These are phyloP conservation scores for Penicillium sp. DNA, from an alignment of 2,329 filamentous ascomycete genomes.

Conservation along the genomic window DNA sequence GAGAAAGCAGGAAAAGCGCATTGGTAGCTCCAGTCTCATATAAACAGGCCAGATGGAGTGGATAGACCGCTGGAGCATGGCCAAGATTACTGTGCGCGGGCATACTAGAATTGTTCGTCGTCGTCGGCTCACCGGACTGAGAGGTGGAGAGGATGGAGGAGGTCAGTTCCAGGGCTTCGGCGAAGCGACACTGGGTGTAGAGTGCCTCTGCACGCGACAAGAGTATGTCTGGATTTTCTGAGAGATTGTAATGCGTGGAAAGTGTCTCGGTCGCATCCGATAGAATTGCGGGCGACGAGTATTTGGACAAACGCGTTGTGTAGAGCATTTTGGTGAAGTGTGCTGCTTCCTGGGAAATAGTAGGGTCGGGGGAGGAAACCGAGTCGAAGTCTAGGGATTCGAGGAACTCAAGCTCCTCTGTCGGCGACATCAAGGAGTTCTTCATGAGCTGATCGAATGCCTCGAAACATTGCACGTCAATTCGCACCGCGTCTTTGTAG, in stretches of 20 bases:
- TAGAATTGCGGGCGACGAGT: conserved; percentile 80
- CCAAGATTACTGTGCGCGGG: conserved; percentile 41
- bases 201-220: conserved; percentile 86
- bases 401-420: conserved; percentile 86
- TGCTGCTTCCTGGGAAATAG: conserved; percentile 76
- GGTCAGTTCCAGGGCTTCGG: conserved; percentile 80
- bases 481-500: conserved; percentile 94
- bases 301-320: conserved; percentile 92
- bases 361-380: conserved; percentile 65
- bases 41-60: conserved; percentile 85
- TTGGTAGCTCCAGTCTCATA: conserved; percentile 86
- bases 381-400: conserved; percentile 88
- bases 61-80: conserved; percentile 63
- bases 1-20: conserved; percentile 83
- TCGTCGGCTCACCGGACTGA: conserved; percentile 71
- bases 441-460: conserved; percentile 97
- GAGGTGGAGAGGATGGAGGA: conserved; percentile 77
- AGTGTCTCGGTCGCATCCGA: conserved; percentile 84
- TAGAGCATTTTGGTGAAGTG: conserved; percentile 96
- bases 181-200: conserved; percentile 92
- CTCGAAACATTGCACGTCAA: conserved; percentile 97
- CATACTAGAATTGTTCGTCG: conserved; percentile 25
- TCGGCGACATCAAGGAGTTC: conserved; percentile 85
- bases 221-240: conserved; percentile 82
- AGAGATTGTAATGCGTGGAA: conserved; percentile 87